Conservation (phyloP, 257 asterid genomes). For the Solanum sitiens region DNA sequence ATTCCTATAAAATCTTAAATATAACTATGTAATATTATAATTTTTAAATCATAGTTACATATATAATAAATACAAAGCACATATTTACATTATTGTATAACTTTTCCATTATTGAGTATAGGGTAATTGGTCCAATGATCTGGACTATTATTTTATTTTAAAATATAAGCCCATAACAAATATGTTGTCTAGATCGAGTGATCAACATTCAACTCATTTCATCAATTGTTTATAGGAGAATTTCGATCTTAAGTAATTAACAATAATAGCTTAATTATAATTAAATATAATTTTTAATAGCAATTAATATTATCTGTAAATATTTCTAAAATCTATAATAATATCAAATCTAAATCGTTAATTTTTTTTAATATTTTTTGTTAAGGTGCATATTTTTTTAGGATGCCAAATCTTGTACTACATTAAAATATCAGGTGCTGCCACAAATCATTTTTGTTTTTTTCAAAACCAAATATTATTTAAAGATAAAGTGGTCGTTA, state of each 20-base stretch:
- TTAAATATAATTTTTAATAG: too few species aligned
- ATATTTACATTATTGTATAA: too few species aligned
- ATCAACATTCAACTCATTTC: too few species aligned
- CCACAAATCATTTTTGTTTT: neutral
- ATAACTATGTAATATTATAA: neutral
- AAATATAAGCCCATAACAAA: too few species aligned
- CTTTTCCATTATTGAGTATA: neutral
- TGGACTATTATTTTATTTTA: neutral
- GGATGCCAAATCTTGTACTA: neutral
- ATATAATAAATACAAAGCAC: neutral
- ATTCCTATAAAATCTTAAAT: too few species aligned
- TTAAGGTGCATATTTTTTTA: neutral
- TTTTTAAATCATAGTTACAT: neutral
- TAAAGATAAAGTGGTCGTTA: neutral
- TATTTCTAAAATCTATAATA: too few species aligned
- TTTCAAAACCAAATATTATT: neutral
- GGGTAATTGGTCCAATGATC: neutral
- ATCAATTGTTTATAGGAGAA: too few species aligned
- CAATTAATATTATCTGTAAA: too few species aligned
- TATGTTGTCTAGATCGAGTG: too few species aligned
- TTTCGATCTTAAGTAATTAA: too few species aligned
- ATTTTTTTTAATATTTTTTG: too few species aligned
- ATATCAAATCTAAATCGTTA: fast-evolving
- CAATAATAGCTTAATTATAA: too few species aligned
- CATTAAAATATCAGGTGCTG: neutral